Base-by-base conservation (phyloP, 768 basidiomycete species). In the Tricholoma sp. region DNA sequence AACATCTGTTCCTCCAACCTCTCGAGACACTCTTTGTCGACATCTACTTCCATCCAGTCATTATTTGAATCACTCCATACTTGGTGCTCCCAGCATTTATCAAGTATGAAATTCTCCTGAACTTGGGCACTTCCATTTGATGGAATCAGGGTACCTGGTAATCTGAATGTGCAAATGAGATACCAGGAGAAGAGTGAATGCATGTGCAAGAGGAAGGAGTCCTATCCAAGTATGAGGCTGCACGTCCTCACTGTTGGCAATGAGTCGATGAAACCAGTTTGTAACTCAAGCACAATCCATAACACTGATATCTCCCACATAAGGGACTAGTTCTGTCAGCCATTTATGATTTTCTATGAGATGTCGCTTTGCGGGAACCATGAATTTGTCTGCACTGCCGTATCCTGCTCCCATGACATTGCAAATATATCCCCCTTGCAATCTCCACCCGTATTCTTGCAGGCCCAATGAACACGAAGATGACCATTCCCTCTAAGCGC, bases 1-100 rank as follows among this genome's bases (percentile, higher is more conserved):
- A 70, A 70, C 65, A 69, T 68, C 32, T 63, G 56, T 34, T 70
- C 61, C 45, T 70, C 67, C 0, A 70, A 56, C 0, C 12, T 22
- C 19, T 57, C 60, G 0, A 67, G 34, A 35, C 63, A 64, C 24
- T 67, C 63, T 12, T 41, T 43, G 27, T 69, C 67, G 16, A 70
- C 67, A 53, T 70, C 65, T n/a, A 65, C 35, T 1, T 57, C 58
- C 43, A 35, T 43, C 29, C 32, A 49, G n/a, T 50, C 19, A 5
- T 39, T 50, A 11, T 2, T 57, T 7, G 0, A 50, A 19, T 11
- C 6, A 3, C 34, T 12, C 41, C 16, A 21, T 14, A 24, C 16
- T 29, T 7, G 50, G 27, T 18, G 4, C 16, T 11, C 41, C 12
- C 46, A 56, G 37, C 21, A 41, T 51, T 31, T 54, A 2, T 12